These are phyloP conservation scores for Calonectria hawksworthii DNA, from an alignment of 2,329 filamentous ascomycete species.

Conservation along the genomic window DNA sequence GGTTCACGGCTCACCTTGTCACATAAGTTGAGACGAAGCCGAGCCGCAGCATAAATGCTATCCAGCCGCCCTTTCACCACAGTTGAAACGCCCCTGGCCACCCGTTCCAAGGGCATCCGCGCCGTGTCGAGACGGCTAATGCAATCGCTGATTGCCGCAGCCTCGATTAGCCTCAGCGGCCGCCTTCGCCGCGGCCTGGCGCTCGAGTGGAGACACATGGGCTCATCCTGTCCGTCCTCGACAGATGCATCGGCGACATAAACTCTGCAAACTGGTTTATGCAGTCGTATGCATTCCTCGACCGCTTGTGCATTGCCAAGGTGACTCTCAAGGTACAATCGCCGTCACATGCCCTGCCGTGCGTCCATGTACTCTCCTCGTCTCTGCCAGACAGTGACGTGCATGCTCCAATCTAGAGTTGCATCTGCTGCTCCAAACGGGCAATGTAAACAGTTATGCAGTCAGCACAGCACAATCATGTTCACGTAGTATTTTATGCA, in stretches of 20 bases:
- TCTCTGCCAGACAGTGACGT: neutral
- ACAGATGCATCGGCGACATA: neutral
- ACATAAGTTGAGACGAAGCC: neutral
- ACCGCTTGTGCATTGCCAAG: slow-evolving; percentile 1
- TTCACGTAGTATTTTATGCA: neutral
- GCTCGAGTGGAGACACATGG: slow-evolving; percentile 31
- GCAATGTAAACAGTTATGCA: slow-evolving; percentile 6
- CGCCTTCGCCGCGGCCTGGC: slow-evolving; percentile 23
- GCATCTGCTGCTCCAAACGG: neutral
- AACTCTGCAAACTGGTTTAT: neutral
- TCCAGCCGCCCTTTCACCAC: slow-evolving; percentile 18
- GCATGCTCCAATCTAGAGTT: neutral
- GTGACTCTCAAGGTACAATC: neutral
- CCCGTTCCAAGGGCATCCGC: slow-evolving; percentile 27
- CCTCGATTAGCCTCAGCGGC: slow-evolving; percentile 25
- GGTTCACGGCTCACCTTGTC: neutral
- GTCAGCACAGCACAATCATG: neutral
- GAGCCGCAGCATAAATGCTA: neutral
- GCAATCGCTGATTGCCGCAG: slow-evolving; percentile 36
- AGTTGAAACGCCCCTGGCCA: slow-evolving; percentile 22
- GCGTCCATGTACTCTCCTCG: neutral
- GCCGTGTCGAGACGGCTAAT: slow-evolving; percentile 34
- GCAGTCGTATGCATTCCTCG: neutral
- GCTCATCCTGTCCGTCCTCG: neutral
- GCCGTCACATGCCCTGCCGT: neutral